Base-by-base conservation (phyloP, 2,329 filamentous ascomycete genomes). In the Harringtonia lauricola region DNA sequence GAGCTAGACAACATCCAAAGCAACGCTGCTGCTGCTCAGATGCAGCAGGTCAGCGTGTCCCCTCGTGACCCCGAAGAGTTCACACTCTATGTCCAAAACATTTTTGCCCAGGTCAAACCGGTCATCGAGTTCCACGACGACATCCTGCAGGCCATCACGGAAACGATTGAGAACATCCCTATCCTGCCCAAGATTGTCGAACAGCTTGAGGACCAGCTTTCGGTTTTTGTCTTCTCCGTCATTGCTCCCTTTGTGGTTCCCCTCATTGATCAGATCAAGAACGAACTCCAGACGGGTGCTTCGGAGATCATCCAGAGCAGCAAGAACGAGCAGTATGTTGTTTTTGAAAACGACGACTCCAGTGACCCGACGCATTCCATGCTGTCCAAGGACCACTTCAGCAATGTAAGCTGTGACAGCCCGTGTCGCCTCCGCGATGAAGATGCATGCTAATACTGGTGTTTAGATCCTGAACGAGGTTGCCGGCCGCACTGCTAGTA, bases 301-400 rank as follows among this genome's bases (percentile, higher is more conserved):
- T 81, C 78, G 2, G 86, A 94, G 61, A 83, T 95, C 55, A 94
- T 95, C 51, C 72, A 86, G 55, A 88, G 82, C 66, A 90, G 85
- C 59, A 74, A 82, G 60, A 76, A 82, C 42, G 83, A 94, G 67
- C 88, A 95, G 65, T 79, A 84, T 55, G 74, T 94, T 52, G 87
- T 95, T 40, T 95, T 95, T 63, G 65, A 84, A 36, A 81, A 95
- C 51, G 82, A 94, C 56, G 49, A 74, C 41, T 83, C 68, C 49
- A 79, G 78, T 18, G 83, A 95, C 56, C 90, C 89, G 0, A 95
- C 89, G 2, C 89, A 95, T 66, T 94, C 86, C 18, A 95, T 95
- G 89, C 69, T 95, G 42, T 88, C 87, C 47, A 95, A 95, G 67
- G 89, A 95, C 56, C 89, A 95, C 64, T 95, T 95, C 62, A 85